Conservation (phyloP, 2,329 filamentous ascomycete genomes). For the Blumeria hordei region DNA sequence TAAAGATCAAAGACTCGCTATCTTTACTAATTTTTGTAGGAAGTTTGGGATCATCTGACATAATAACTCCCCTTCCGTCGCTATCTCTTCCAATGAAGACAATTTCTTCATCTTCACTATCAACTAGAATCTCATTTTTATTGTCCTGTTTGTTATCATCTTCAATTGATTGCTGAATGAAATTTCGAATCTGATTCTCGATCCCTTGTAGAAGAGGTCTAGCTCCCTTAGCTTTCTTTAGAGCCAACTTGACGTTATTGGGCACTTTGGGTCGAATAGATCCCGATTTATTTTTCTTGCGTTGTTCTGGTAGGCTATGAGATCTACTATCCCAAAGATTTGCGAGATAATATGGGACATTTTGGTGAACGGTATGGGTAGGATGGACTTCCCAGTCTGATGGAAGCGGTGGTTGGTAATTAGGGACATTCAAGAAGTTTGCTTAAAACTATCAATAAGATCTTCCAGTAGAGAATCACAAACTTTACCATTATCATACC, state of each 20-base stretch:
- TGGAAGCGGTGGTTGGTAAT: slow-evolving; percentile 58
- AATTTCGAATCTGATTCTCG: slow-evolving; percentile 61
- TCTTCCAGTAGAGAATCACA: slow-evolving; percentile 1
- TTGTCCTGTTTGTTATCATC: slow-evolving; percentile 6
- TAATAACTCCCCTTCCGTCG: slow-evolving; percentile 29
- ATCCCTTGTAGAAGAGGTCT: slow-evolving; percentile 60
- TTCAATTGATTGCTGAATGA: slow-evolving; percentile 30
- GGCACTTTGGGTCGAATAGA: slow-evolving; percentile 32
- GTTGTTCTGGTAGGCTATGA: slow-evolving; percentile 25
- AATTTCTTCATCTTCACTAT: slow-evolving; percentile 57
- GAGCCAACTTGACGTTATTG: slow-evolving; percentile 52
- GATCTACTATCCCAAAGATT: slow-evolving; percentile 54
- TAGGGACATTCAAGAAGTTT: slow-evolving; percentile 54
- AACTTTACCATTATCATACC: slow-evolving; percentile 75
- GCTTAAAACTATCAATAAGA: neutral
- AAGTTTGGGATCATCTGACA: slow-evolving; percentile 25
- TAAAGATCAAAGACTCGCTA: slow-evolving; percentile 53
- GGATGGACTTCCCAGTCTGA: slow-evolving; percentile 65
- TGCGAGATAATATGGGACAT: slow-evolving; percentile 74
- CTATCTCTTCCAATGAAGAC: slow-evolving; percentile 46
- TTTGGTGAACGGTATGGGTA: slow-evolving; percentile 45
- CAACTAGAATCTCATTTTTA: slow-evolving; percentile 17
- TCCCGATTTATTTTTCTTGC: neutral
- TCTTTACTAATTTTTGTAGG: slow-evolving; percentile 26
- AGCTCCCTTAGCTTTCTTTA: slow-evolving; percentile 58